These are phyloP conservation scores for Boletus bicolor DNA, from an alignment of 768 basidiomycete genomes.

Conservation along the genomic window DNA sequence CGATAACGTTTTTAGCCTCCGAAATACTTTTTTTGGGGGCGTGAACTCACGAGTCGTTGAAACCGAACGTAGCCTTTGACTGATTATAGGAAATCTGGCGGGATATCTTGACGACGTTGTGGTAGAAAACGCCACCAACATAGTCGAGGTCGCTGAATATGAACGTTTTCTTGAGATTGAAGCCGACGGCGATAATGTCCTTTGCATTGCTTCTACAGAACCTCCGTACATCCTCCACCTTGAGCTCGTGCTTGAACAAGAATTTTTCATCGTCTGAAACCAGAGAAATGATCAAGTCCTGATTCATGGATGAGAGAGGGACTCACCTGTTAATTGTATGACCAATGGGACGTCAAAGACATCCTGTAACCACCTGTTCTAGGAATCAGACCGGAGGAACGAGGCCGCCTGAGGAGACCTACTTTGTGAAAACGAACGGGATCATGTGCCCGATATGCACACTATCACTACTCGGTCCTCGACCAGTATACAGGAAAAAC, in stretches of 20 bases:
- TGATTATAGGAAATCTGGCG: slow-evolving; percentile 91
- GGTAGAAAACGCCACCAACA: slow-evolving; percentile 91
- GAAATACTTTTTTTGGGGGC: background rate
- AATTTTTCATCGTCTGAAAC: slow-evolving; percentile 94
- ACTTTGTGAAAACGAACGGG: slow-evolving; percentile 97
- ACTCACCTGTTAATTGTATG: slow-evolving; percentile 86
- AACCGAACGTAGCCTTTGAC: slow-evolving; percentile 94
- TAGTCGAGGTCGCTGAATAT: slow-evolving; percentile 93
- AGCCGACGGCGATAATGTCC: slow-evolving; percentile 96
- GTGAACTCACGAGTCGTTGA: slow-evolving; percentile 84
- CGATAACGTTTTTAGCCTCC: background rate
- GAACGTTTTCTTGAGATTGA: slow-evolving; percentile 89
- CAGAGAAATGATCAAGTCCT: background rate
- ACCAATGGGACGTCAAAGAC: slow-evolving; percentile 94
- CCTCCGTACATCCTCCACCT: slow-evolving; percentile 78
- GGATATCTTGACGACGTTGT: slow-evolving; percentile 90
- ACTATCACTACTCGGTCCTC: slow-evolving; percentile 94
- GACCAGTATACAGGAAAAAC: slow-evolving; percentile 96
- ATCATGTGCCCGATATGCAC: slow-evolving; percentile 99
- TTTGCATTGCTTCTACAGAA: slow-evolving; percentile 86
- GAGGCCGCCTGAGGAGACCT: slow-evolving; percentile 25
- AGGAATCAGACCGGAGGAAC: background rate
- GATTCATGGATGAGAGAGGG: background rate
- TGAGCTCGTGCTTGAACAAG: slow-evolving; percentile 93
- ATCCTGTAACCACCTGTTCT: slow-evolving; percentile 87